Evolutionary conservation across 345 rosid genomes (phyloP).

Genomic region (Lumnitzera racemosa): DNA sequence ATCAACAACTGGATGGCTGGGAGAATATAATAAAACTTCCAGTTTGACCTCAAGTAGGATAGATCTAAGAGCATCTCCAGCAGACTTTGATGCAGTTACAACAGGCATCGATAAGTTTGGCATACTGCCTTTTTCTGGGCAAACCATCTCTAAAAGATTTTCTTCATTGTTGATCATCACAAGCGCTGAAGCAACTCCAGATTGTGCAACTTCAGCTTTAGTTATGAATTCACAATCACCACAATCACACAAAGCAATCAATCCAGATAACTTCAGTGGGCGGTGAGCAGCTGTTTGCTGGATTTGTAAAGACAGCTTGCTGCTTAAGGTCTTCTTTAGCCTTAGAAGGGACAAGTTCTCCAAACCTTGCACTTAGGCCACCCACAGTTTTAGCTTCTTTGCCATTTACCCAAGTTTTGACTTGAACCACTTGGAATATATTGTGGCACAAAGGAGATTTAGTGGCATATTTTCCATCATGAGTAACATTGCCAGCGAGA

Average conservation of each 20-base stretch:
- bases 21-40: slow-evolving; percentile 71
- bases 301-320: slow-evolving; percentile 49
- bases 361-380: slow-evolving; percentile 80
- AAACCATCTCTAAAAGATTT: slow-evolving; percentile 75
- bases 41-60: slow-evolving; percentile 36
- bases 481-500: too few species aligned
- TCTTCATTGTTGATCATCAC: slow-evolving; percentile 76
- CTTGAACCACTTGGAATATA: slow-evolving; percentile 38
- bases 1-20: slow-evolving; percentile 68
- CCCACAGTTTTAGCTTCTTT: slow-evolving; percentile 36
- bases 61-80: slow-evolving; percentile 57
- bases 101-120: slow-evolving; percentile 67
- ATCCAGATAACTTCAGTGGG: slow-evolving; percentile 70
- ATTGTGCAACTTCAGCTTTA: slow-evolving; percentile 73
- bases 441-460: too few species aligned
- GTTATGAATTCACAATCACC: slow-evolving; percentile 71
- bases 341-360: slow-evolving; percentile 49
- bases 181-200: slow-evolving; percentile 70
- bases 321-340: slow-evolving; percentile 38
- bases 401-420: slow-evolving; percentile 70
- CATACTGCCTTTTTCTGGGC: slow-evolving; percentile 46
- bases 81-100: slow-evolving; percentile 67
- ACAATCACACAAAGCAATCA: slow-evolving; percentile 48
- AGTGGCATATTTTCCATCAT: too few species aligned
- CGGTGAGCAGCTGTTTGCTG: slow-evolving; percentile 57